A percentile compares a stretch with the other conserved stretches of the same genome.
phyloP scores from a whole-genome alignment of 495 filamentous ascomycete genomes.

The Paragyromitra xinjiangensis region DNA sequence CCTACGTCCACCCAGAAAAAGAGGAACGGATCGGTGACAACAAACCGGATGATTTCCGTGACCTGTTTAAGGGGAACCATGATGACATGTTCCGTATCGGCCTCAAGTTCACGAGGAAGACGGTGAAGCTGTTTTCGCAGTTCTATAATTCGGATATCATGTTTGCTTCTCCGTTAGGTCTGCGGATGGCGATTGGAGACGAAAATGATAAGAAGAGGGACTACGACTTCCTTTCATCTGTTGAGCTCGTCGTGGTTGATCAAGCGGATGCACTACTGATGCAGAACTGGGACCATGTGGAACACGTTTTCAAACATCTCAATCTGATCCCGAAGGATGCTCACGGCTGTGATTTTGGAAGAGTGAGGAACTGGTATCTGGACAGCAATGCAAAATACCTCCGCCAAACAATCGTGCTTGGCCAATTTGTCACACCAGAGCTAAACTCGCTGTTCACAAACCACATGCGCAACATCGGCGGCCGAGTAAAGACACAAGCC shows the following conservation, averaged over 20 bases:
- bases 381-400: conserved; percentile 81
- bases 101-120: conserved; percentile 93
- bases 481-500: conserved; percentile 74
- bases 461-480: conserved; percentile 81
- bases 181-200: conserved; percentile 83
- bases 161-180: conserved; percentile 83
- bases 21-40: conserved; percentile 66
- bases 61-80: conserved; percentile 91
- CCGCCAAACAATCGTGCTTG: conserved; percentile 82
- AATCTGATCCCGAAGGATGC: conserved; percentile 89
- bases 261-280: conserved; percentile 92
- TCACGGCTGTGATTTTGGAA: conserved; percentile 92
- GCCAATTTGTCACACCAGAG: conserved; percentile 87
- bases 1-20: conserved; percentile 72
- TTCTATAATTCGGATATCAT: conserved; percentile 98
- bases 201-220: conserved; percentile 76
- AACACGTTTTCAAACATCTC: conserved; percentile 87
- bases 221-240: conserved; percentile 88
- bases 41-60: conserved; percentile 86
- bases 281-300: conserved; percentile 98
- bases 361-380: conserved; percentile 90
- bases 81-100: conserved; percentile 96
- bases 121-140: conserved; percentile 90
- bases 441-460: conserved; percentile 79
- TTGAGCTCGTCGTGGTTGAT: conserved; percentile 89